Evolutionary conservation across 495 filamentous ascomycete species (phyloP).

Genomic region (Lasiosphaeriaceae sp.): DNA sequence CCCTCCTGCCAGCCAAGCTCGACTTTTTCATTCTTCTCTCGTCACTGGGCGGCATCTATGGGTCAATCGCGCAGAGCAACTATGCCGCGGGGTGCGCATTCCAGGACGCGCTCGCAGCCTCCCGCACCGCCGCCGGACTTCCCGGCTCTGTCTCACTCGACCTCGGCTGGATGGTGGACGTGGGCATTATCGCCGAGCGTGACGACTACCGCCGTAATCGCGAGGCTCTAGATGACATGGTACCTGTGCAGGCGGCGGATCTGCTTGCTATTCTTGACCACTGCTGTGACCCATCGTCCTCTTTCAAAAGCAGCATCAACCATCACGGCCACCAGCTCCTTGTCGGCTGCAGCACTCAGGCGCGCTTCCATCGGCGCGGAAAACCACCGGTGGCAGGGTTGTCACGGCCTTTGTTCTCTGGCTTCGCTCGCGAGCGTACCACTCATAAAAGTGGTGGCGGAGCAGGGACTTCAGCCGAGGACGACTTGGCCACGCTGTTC

Average conservation of each 20-base stretch:
- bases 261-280: slow-evolving; percentile 30
- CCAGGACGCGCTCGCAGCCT: slow-evolving; percentile 48
- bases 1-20: neutral
- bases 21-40: slow-evolving; percentile 8
- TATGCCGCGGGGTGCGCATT: slow-evolving; percentile 57
- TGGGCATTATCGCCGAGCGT: slow-evolving; percentile 30
- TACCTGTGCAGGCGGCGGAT: slow-evolving; percentile 25
- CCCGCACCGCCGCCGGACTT: no score
- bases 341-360: slow-evolving; percentile 12
- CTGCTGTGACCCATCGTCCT: slow-evolving; percentile 28
- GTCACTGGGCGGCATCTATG: neutral
- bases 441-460: neutral
- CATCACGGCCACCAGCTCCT: slow-evolving; percentile 27
- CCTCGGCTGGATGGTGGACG: slow-evolving; percentile 41
- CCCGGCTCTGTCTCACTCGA: slow-evolving; percentile 43
- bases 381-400: no score
- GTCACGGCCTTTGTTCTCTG: slow-evolving; percentile 20
- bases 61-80: slow-evolving; percentile 26
- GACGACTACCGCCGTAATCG: slow-evolving; percentile 21
- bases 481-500: slow-evolving; percentile 6
- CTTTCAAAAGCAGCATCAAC: slow-evolving; percentile 13
- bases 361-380: no score
- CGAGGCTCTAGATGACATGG: slow-evolving; percentile 21
- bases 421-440: slow-evolving; percentile 14
- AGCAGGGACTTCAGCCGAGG: neutral